These are phyloP conservation scores for Trichomonas tenax DNA, from an alignment of 208 protist genomes.

Conservation along the genomic window DNA sequence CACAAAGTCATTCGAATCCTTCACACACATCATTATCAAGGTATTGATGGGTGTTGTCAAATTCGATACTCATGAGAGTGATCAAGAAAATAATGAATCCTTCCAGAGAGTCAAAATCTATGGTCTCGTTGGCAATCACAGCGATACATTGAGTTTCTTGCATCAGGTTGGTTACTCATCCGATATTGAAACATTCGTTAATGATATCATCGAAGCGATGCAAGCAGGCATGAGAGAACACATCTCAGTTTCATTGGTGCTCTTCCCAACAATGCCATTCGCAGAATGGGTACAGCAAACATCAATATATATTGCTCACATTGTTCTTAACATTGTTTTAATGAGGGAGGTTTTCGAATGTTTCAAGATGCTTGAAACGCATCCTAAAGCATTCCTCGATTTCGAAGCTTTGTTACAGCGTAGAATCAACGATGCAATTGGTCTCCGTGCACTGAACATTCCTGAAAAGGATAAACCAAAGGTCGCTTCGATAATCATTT, in stretches of 20 bases:
- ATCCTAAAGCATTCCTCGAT: neutral
- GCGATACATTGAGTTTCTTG: neutral
- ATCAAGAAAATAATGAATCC: neutral
- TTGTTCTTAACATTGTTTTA: neutral
- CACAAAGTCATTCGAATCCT: neutral
- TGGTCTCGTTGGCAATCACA: neutral
- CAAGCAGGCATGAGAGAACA: neutral
- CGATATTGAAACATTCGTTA: neutral
- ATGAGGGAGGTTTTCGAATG: neutral
- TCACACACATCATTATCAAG: neutral
- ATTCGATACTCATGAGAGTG: neutral
- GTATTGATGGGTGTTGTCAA: neutral
- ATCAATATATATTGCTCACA: neutral
- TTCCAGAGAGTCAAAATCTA: neutral
- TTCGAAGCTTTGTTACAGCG: neutral
- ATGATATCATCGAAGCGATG: neutral
- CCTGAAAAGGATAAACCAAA: neutral
- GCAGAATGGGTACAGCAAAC: neutral
- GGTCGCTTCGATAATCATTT: neutral
- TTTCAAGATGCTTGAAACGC: neutral
- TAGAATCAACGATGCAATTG: neutral
- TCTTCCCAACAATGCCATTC: neutral
- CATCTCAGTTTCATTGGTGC: neutral
- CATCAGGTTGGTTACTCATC: neutral
- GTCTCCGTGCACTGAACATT: neutral